Evolutionary conservation across 768 basidiomycete genomes (phyloP).

Genomic region (Collybia nuda): DNA sequence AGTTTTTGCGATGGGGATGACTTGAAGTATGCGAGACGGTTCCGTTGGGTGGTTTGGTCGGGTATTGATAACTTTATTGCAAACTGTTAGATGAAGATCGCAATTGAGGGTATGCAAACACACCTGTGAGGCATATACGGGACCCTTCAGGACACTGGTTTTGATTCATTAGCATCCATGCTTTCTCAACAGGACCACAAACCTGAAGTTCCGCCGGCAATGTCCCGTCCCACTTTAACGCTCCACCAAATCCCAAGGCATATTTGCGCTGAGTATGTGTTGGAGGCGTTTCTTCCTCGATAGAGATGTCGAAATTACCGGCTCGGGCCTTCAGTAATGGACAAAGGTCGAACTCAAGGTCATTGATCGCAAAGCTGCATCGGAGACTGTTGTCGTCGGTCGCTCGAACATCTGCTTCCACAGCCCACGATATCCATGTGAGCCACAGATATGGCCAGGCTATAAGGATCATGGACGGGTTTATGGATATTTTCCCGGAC

Average conservation of each 20-base stretch:
- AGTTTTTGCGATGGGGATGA: slow-evolving; percentile 26
- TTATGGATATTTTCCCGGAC: too few relatives aligned
- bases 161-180: not conserved
- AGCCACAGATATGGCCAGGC: not conserved
- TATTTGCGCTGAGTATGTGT: slow-evolving; percentile 27
- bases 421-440: not conserved
- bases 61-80: slow-evolving; percentile 23
- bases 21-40: slow-evolving; percentile 30
- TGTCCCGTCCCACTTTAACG: slow-evolving; percentile 23
- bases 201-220: slow-evolving; percentile 30
- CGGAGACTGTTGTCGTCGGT: not conserved
- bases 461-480: too few relatives aligned
- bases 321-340: slow-evolving; percentile 16
- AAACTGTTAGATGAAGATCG: not conserved
- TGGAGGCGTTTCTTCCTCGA: slow-evolving; percentile 27
- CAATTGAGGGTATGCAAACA: not conserved
- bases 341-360: slow-evolving; percentile 24
- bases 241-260: slow-evolving; percentile 18
- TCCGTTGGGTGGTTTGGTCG: slow-evolving; percentile 32
- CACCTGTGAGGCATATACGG: slow-evolving; percentile 28
- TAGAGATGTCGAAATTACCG: slow-evolving; percentile 9
- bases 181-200: not conserved
- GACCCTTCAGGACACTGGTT: slow-evolving; percentile 30
- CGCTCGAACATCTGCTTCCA: not conserved
- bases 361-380: slow-evolving; percentile 18